Base-by-base conservation (phyloP, 2,329 filamentous ascomycete species). In the Fusarium falciforme region DNA sequence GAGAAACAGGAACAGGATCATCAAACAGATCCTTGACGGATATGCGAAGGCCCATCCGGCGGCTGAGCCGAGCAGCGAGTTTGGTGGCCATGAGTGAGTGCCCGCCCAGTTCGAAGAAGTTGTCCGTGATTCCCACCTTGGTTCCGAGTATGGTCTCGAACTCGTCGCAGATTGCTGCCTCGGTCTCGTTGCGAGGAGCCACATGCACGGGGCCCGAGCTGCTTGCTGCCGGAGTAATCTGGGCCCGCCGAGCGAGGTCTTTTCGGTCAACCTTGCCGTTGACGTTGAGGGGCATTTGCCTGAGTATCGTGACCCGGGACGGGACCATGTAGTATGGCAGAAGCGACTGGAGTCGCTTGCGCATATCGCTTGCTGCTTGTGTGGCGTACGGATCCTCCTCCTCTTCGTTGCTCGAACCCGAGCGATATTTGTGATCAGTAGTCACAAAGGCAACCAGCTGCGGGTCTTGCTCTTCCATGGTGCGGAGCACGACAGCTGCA, bases 381-480 rank as follows among this genome's bases (percentile, higher is more conserved):
- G 31, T 31, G 31, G 31, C 31, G 31, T 31, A 31, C 31, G 31
- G 31, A 31, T 31, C 31, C 31, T 31, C 31, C 31, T 31, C 31
- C 31, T 31, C 31, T 31, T 31, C 31, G 31, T 31, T 31, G 31
- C 31, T 31, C 31, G 31, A 31, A 31, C 31, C 31, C 31, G 31
- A 31, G 31, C 31, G 31, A 31, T 31, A 31, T 31, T 31, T 10
- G 31, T 31, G 31, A 12, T 60, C 42, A 1, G 61, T 59, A 6
- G 67, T 66, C 35, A 75, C 49, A n/a, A 74, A 75, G 2, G 66
- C 74, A 4, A 74, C 49, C 49, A 77, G 65, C 16, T 75, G 68
- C 2, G 58, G 25, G 0, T 67, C 29, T 12, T 74, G 6, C 1
- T 57, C 68, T 20, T 69, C 54, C 3, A 57, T 31, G 17, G 42